Base-by-base conservation (phyloP, 2,329 filamentous ascomycete genomes). In the Acephala macrosclerotiorum region DNA sequence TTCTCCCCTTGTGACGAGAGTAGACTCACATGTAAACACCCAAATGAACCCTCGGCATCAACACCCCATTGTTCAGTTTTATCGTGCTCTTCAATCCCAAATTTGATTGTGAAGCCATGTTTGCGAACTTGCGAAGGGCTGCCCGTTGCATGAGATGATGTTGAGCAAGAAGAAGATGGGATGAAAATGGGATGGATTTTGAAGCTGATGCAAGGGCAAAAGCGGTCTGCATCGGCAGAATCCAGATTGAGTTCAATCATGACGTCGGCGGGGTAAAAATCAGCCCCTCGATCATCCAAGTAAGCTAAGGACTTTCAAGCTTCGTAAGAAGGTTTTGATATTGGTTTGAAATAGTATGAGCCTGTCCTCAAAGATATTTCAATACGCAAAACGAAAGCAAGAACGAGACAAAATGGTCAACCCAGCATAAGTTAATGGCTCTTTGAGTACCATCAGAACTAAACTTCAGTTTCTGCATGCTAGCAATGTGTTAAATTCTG, bases 41-140 rank as follows among this genome's bases (percentile, higher is more conserved):
- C 1, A 93, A 84, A 70, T 93, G 91, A 70, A 93, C 87, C 72
- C 85, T 86, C 16, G 91, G 91, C 78, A 93, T 92, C 16, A 81
- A 81, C 63, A 85, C 79, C 74, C 89, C 88, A 81, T 91, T 91
- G 72, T 86, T 78, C 63, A 91, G 84, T 82, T 88, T 75, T 56
- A 77, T 70, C 38, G 72, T 77, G 66, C 71, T 75, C 5, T 60
- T 20, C 7, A 71, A 40, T 3, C 65, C 61, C 25, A 53, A 57
- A 40, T 45, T 58, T 11, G 61, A 57, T 40, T 45, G 49, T 18
- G 61, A 59, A 40, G 66, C 33, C 60, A 60, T 66, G 4, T 59
- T 58, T 63, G 61, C n/a, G 51, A 58, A 45, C 12, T 36, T 40
- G 55, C 35, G 53, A 11, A n/a, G 20, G 40, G 33, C 55, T 25